Conservation (phyloP, 1,284 basidiomycete genomes). For the Pseudozyma flocculosa region DNA sequence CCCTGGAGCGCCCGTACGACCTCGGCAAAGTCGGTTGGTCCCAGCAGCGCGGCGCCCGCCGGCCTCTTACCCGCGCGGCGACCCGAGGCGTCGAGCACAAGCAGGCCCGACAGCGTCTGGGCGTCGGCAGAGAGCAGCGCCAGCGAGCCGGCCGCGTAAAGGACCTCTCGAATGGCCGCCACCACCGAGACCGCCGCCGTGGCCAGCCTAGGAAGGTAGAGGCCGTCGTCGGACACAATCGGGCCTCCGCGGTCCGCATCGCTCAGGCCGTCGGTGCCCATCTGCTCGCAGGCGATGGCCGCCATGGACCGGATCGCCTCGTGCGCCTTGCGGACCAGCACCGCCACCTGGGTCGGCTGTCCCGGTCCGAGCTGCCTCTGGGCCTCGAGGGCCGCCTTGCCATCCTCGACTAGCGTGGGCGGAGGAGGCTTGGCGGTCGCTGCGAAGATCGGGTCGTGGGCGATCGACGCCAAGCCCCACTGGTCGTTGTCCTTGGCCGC, state of each 20-base stretch:
- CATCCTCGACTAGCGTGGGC: conserved; percentile 26
- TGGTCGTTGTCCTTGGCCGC: not conserved
- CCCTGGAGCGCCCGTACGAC: no score
- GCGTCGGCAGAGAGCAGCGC: conserved; percentile 28
- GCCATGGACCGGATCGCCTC: conserved; percentile 34
- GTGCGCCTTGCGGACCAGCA: conserved; percentile 26
- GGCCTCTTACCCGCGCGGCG: no score
- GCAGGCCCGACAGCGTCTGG: conserved; percentile 27
- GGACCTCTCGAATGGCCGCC: conserved; percentile 25
- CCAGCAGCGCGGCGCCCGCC: no score
- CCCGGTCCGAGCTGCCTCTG: conserved; percentile 24
- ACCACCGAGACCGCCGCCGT: conserved; percentile 29
- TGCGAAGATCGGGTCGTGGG: conserved; percentile 22
- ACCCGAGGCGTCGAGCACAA: conserved; percentile 11
- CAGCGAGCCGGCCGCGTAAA: conserved; percentile 39
- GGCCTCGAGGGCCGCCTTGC: conserved; percentile 26
- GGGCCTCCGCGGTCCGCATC: conserved; percentile 12
- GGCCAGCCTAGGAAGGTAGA: conserved; percentile 25
- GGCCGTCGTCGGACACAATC: conserved; percentile 6
- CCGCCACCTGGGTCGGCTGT: conserved; percentile 10
- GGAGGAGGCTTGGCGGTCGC: conserved; percentile 7
- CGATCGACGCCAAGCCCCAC: conserved; percentile 10
- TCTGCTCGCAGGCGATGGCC: conserved; percentile 33
- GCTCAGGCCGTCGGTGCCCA: conserved; percentile 30
- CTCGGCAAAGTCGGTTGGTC: no score